phyloP scores from a whole-genome alignment of 345 rosid genomes.

The Eutrema yunnanense region DNA sequence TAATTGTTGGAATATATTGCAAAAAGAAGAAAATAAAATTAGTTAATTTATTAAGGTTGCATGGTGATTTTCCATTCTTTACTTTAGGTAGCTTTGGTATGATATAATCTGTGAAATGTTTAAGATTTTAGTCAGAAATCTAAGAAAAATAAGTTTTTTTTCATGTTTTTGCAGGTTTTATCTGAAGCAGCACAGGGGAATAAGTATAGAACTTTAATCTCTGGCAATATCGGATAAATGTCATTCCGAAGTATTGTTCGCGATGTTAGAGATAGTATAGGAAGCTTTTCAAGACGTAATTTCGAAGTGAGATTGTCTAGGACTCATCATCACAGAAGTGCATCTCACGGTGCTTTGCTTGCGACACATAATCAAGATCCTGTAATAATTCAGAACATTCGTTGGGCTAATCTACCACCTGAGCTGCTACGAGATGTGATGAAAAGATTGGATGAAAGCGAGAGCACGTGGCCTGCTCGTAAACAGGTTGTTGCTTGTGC shows the following conservation, averaged over 20 bases:
- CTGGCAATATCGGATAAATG: slow-evolving; percentile 30
- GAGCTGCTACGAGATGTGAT: slow-evolving; percentile 68
- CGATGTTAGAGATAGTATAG: slow-evolving; percentile 75
- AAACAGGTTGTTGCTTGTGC: slow-evolving; percentile 79
- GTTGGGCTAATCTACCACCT: slow-evolving; percentile 80
- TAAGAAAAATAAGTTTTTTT: neutral
- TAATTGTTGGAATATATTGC: neutral
- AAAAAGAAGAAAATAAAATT: neutral
- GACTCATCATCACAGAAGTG: slow-evolving; percentile 38
- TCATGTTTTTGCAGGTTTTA: neutral
- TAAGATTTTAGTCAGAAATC: neutral
- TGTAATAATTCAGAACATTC: slow-evolving; percentile 44
- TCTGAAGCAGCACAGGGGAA: slow-evolving; percentile 43
- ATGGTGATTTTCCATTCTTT: neutral
- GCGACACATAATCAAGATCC: slow-evolving; percentile 44
- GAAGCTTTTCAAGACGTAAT: slow-evolving; percentile 76
- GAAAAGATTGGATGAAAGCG: slow-evolving; percentile 70
- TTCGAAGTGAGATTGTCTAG: slow-evolving; percentile 63
- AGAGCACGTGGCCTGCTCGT: slow-evolving; percentile 74
- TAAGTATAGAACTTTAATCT: slow-evolving; percentile 38
- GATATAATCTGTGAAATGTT: neutral
- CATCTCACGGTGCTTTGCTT: slow-evolving; percentile 51
- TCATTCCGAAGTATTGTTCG: slow-evolving; percentile 76
- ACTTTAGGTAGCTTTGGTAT: neutral
- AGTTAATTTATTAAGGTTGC: neutral